Evolutionary conservation across 2,329 filamentous ascomycete genomes (phyloP).

Genomic region (Hypoxylon sp.): DNA sequence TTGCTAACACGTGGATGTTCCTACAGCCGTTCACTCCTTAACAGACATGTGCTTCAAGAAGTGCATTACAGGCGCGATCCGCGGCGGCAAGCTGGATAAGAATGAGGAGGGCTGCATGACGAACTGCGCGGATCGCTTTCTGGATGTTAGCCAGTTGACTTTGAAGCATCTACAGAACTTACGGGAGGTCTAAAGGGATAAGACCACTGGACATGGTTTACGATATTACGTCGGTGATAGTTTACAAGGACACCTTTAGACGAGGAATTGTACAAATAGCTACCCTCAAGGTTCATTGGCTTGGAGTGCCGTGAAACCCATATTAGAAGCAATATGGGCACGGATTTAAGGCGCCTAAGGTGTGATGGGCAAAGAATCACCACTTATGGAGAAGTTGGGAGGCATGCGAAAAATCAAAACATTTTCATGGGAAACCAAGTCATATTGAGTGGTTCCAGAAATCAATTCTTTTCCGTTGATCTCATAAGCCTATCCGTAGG

Average conservation of each 20-base stretch:
- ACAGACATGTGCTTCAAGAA: slow-evolving; percentile 93
- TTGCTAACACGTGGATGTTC: slow-evolving; percentile 22
- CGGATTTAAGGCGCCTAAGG: slow-evolving; percentile 1
- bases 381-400: slow-evolving; percentile 15
- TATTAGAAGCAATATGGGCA: slow-evolving; percentile 2
- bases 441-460: slow-evolving; percentile 42
- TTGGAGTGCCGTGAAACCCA: background rate
- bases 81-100: slow-evolving; percentile 79
- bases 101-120: slow-evolving; percentile 86
- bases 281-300: slow-evolving; percentile 2
- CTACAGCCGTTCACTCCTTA: slow-evolving; percentile 67
- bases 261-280: slow-evolving; percentile 24
- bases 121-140: slow-evolving; percentile 94
- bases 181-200: slow-evolving; percentile 54
- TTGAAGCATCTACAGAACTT: slow-evolving; percentile 83
- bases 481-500: slow-evolving; percentile 55
- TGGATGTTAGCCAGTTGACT: slow-evolving; percentile 90
- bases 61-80: slow-evolving; percentile 84
- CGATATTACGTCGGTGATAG: slow-evolving; percentile 3
- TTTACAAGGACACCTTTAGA: background rate
- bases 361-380: slow-evolving; percentile 13
- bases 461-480: slow-evolving; percentile 55
- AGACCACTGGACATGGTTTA: slow-evolving; percentile 19
- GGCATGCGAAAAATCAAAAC: slow-evolving; percentile 17
- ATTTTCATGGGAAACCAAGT: slow-evolving; percentile 32